A percentile compares a stretch with the other conserved stretches of the same genome.
phyloP scores from a whole-genome alignment of 2,329 filamentous ascomycete genomes.

The Phoma sp. region DNA sequence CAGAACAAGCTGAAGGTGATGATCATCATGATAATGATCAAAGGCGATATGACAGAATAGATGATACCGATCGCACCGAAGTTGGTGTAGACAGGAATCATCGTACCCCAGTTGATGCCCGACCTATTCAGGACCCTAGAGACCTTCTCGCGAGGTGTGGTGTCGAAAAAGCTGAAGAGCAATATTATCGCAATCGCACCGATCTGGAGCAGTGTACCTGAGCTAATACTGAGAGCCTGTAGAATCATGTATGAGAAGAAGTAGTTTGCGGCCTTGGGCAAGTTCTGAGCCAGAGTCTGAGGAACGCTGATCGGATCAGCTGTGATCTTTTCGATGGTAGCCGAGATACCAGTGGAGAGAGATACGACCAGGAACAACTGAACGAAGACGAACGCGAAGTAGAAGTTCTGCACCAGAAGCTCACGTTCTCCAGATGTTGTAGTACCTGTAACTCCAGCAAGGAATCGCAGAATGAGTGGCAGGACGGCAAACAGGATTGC shows the following conservation, averaged over 20 bases:
- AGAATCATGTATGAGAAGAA: conserved; percentile 99
- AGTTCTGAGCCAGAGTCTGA: conserved; percentile 72
- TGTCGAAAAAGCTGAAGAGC: conserved; percentile 80
- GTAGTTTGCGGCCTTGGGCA: conserved; percentile 90
- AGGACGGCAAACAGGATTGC: conserved; percentile 79
- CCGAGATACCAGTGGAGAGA: conserved; percentile 76
- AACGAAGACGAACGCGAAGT: conserved; percentile 92
- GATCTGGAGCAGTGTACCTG: conserved; percentile 84
- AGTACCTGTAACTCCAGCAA: conserved; percentile 76
- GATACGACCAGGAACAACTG: conserved; percentile 94
- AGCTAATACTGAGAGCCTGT: conserved; percentile 88
- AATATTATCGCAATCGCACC: conserved; percentile 80
- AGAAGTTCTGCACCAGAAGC: conserved; percentile 87
- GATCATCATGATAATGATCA: conserved; percentile 92
- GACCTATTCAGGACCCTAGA: conserved; percentile 78
- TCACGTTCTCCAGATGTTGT: conserved; percentile 81
- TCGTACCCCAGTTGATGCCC: conserved; percentile 84
- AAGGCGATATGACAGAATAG: conserved; percentile 85
- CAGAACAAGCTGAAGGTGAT: conserved; percentile 91
- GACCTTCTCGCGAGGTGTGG: conserved; percentile 83
- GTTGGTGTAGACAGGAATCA: conserved; percentile 96
- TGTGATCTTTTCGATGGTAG: conserved; percentile 68
- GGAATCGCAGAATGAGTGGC: conserved; percentile 75
- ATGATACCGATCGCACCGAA: conserved; percentile 89
- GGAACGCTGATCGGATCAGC: conserved; percentile 72